Evolutionary conservation across 2,329 filamentous ascomycete species (phyloP).

Genomic region (Rhynchosporium secalis): DNA sequence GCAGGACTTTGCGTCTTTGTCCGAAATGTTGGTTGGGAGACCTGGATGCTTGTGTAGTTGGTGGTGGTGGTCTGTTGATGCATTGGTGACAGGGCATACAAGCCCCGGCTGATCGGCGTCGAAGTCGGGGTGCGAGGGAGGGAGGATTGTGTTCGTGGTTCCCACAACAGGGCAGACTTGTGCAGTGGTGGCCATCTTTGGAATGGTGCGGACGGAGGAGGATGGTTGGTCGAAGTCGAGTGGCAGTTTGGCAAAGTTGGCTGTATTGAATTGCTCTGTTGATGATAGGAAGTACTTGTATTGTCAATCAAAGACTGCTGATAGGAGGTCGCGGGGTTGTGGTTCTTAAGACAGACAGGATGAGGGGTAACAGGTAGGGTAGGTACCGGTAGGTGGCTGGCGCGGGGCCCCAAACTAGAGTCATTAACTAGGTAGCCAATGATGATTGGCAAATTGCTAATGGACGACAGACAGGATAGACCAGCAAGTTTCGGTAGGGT

Average conservation of each 20-base stretch:
- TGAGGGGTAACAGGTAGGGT: too few relatives aligned
- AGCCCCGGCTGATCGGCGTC: conserved; percentile 9
- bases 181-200: conserved; percentile 13
- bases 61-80: conserved; percentile 15
- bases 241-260: not conserved
- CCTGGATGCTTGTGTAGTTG: conserved; percentile 16
- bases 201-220: not conserved
- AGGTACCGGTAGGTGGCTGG: too few relatives aligned
- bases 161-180: conserved; percentile 19
- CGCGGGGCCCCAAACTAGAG: too few relatives aligned
- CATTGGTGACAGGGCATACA: conserved; percentile 18
- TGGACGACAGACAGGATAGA: too few relatives aligned
- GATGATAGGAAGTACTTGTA: not conserved
- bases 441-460: too few relatives aligned
- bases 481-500: too few relatives aligned
- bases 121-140: conserved; percentile 16
- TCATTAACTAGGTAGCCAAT: too few relatives aligned
- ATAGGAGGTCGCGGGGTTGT: not conserved
- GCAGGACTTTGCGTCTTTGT: conserved; percentile 15
- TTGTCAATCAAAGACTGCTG: not conserved
- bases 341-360: not conserved
- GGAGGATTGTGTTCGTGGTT: conserved; percentile 19
- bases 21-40: conserved; percentile 7
- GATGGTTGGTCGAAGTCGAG: not conserved
- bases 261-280: not conserved